Conservation (phyloP, 192 early-diverging fungal genomes). For the Backusella circina region DNA sequence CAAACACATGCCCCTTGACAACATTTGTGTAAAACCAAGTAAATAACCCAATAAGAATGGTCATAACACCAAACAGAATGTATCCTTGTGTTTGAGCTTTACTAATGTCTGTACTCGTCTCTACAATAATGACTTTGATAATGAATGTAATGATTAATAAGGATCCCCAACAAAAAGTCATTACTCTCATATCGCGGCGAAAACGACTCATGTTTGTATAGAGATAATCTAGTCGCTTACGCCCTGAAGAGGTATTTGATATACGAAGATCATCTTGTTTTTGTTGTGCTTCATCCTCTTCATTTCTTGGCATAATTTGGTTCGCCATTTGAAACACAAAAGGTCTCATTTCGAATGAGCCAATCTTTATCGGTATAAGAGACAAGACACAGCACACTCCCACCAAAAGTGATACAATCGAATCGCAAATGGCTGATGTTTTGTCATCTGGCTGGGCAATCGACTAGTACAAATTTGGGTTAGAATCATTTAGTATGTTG, state of each 20-base stretch:
- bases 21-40: conserved; percentile 23
- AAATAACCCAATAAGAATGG: conserved; percentile 1
- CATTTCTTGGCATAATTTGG: conserved; percentile 31
- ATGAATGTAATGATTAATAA: conserved; percentile 28
- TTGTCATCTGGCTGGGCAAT: conserved; percentile 31
- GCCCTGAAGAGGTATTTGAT: background rate
- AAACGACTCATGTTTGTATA: conserved; percentile 28
- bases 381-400: conserved; percentile 29
- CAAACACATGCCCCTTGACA: conserved; percentile 15
- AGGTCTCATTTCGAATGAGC: conserved; percentile 21
- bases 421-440: conserved; percentile 23
- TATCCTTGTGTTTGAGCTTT: conserved; percentile 6
- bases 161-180: conserved; percentile 30
- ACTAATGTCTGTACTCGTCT: conserved; percentile 11
- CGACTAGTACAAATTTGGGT: conserved; percentile 16
- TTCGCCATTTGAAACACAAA: conserved; percentile 28
- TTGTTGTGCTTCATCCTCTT: background rate
- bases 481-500: background rate
- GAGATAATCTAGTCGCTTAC: conserved; percentile 20
- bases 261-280: conserved; percentile 16
- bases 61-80: conserved; percentile 12
- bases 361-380: conserved; percentile 18
- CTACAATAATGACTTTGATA: conserved; percentile 27
- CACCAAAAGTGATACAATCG: conserved; percentile 22
- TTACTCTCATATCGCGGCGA: conserved; percentile 30